A percentile compares a stretch with the other conserved stretches of the same genome.
phyloP scores from a whole-genome alignment of 306 rosid species.

The Cicer arietinum region DNA sequence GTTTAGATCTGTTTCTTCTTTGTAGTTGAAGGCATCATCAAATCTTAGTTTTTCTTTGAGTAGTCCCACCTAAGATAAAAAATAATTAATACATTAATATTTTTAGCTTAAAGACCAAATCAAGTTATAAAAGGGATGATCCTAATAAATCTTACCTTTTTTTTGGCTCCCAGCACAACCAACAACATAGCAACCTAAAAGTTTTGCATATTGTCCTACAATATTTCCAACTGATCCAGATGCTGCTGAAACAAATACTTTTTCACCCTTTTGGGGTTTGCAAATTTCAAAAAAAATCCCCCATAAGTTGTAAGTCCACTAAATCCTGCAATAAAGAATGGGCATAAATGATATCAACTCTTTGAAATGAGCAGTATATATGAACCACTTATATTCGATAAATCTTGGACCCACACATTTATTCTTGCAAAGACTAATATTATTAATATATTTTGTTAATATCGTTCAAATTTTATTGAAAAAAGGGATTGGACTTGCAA shows the following conservation, averaged over 20 bases:
- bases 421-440: no score
- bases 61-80: conserved; percentile 54
- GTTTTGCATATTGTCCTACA: conserved; percentile 79
- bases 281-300: conserved; percentile 69
- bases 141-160: conserved; percentile 57
- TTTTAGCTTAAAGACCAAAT: not conserved
- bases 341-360: not conserved
- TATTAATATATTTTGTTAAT: no score
- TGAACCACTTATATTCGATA: no score
- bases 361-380: no score
- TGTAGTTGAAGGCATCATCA: conserved; percentile 88
- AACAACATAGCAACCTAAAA: conserved; percentile 81
- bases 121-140: not conserved
- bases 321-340: conserved; percentile 44
- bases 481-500: no score
- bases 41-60: conserved; percentile 72
- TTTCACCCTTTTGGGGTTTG: conserved; percentile 71
- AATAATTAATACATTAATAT: not conserved
- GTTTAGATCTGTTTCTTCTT: conserved; percentile 66
- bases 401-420: no score
- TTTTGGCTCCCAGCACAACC: conserved; percentile 69
- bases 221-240: conserved; percentile 70
- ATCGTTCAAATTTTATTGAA: no score
- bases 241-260: conserved; percentile 79
- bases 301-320: conserved; percentile 78